Conservation (phyloP, 768 basidiomycete genomes). For the Crucibulum laeve region DNA sequence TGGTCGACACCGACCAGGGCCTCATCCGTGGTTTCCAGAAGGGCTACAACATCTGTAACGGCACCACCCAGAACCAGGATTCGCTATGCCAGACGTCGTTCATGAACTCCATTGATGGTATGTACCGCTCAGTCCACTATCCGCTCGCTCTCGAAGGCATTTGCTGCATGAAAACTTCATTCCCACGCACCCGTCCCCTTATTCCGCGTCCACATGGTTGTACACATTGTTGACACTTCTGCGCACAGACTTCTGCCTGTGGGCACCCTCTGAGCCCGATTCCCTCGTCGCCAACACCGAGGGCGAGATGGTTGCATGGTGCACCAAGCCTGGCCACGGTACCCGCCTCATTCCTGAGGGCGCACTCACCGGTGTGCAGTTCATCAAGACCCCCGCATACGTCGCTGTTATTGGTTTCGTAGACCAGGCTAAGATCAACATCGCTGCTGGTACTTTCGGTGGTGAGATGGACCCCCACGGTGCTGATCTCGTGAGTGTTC, state of each 20-base stretch:
- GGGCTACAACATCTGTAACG: conserved; percentile 69
- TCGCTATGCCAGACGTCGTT: conserved; percentile 63
- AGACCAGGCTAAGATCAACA: conserved; percentile 55
- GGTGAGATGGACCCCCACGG: conserved; percentile 80
- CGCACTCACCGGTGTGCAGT: conserved; percentile 61
- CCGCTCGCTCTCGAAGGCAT: no score
- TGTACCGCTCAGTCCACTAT: conserved; percentile 5
- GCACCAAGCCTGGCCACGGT: conserved; percentile 66
- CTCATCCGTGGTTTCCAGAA: conserved; percentile 41
- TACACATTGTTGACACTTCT: no score
- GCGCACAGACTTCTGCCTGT: conserved; percentile 74
- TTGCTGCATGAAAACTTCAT: no score
- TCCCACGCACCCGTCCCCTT: no score
- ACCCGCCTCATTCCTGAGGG: conserved; percentile 68
- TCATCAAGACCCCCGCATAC: conserved; percentile 55
- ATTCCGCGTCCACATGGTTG: no score
- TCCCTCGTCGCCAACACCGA: conserved; percentile 62
- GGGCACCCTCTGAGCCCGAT: conserved; percentile 50
- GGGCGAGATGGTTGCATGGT: conserved; percentile 71
- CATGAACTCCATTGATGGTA: conserved; percentile 45
- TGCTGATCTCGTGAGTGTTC: conserved; percentile 42
- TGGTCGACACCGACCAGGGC: conserved; percentile 29
- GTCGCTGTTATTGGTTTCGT: conserved; percentile 59
- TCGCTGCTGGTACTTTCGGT: conserved; percentile 52
- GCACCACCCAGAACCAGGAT: conserved; percentile 52